A percentile compares a stretch with the other conserved stretches of the same genome.
Evolutionary conservation across 202 grass and related monocot species (phyloP).

Genomic region (Dendrocalamus latiflorus): DNA sequence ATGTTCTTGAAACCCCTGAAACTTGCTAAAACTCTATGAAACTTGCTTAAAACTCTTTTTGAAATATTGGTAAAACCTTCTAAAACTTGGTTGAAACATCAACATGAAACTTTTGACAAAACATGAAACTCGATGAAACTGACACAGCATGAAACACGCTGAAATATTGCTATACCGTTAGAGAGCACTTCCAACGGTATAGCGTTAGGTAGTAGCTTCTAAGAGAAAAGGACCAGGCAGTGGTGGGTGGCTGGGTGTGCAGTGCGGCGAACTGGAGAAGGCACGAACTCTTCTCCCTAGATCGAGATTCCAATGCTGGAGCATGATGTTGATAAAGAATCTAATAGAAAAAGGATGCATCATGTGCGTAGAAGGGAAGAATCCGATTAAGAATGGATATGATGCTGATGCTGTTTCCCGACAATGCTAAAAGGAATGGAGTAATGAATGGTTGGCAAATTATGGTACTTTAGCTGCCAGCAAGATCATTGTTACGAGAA

Average conservation of each 20-base stretch:
- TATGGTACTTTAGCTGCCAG: slow-evolving; percentile 12
- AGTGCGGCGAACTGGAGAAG: background rate
- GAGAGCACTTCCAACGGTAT: no score
- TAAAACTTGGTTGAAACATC: no score
- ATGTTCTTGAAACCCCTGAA: no score
- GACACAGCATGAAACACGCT: no score
- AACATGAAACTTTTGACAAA: no score
- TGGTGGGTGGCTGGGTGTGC: background rate
- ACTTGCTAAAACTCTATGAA: background rate
- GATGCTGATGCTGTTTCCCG: slow-evolving; percentile 24
- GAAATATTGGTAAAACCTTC: no score
- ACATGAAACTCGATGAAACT: no score
- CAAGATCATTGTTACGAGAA: slow-evolving; percentile 3
- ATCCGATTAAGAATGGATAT: slow-evolving; percentile 1
- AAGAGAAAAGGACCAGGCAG: no score
- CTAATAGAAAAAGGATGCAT: background rate
- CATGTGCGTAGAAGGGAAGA: background rate
- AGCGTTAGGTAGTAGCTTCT: no score
- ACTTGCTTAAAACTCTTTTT: no score
- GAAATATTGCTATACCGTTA: no score
- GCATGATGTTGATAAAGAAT: background rate
- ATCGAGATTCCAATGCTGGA: background rate
- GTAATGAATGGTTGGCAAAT: background rate
- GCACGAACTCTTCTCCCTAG: background rate
- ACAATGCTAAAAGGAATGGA: slow-evolving; percentile 14